These are phyloP conservation scores for Puccinia novopanici DNA, from an alignment of 1,284 basidiomycete species.

Conservation along the genomic window DNA sequence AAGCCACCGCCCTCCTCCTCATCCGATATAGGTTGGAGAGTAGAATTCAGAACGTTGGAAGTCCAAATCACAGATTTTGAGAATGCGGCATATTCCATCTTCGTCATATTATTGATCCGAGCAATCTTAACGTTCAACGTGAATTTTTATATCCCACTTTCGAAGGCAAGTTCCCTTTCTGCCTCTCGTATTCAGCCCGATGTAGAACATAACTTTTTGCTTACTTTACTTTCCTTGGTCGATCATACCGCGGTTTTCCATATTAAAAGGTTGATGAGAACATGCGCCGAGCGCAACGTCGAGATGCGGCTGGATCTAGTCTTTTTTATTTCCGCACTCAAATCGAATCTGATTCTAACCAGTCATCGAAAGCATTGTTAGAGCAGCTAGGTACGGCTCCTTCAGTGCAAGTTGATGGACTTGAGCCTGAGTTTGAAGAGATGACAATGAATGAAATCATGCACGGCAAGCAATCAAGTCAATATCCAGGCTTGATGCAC, in stretches of 20 bases:
- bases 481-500: slow-evolving; percentile 81
- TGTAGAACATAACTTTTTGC: not conserved
- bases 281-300: slow-evolving; percentile 83
- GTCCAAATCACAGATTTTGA: slow-evolving; percentile 98
- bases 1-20: slow-evolving; percentile 88
- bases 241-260: not conserved
- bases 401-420: slow-evolving; percentile 15
- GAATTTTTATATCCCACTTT: slow-evolving; percentile 96
- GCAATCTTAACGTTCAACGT: slow-evolving; percentile 87
- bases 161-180: slow-evolving; percentile 68
- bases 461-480: slow-evolving; percentile 68
- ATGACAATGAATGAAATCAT: slow-evolving; percentile 92
- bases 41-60: slow-evolving; percentile 98
- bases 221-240: not conserved
- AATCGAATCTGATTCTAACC: slow-evolving; percentile 58
- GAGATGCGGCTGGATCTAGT: slow-evolving; percentile 73
- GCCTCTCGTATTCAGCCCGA: slow-evolving; percentile 11
- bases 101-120: slow-evolving; percentile 87
- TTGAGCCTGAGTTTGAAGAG: slow-evolving; percentile 72
- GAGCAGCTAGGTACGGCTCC: slow-evolving; percentile 62
- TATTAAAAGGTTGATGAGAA: slow-evolving; percentile 86
- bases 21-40: slow-evolving; percentile 92
- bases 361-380: slow-evolving; percentile 53
- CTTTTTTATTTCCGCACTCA: slow-evolving; percentile 85
- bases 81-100: slow-evolving; percentile 94